Evolutionary conservation across 768 basidiomycete genomes (phyloP).

Genomic region (Rhizopogon roseolus): DNA sequence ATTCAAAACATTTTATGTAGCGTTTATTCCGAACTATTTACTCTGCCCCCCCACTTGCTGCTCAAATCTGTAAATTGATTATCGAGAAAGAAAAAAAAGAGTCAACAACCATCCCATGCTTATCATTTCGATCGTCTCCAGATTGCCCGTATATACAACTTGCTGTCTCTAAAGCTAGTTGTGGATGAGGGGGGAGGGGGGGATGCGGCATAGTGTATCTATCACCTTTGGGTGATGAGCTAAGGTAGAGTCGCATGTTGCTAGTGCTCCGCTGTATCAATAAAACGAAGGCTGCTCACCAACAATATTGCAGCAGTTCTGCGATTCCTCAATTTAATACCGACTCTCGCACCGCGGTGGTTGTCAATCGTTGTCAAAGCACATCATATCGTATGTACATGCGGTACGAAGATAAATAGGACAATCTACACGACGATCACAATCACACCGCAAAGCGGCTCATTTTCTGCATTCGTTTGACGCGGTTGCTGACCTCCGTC

Average conservation of each 20-base stretch:
- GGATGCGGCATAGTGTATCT: too few relatives aligned
- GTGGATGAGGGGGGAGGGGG: too few relatives aligned
- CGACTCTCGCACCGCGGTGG: background rate
- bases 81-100: background rate
- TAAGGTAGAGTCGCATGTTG: background rate
- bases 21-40: background rate
- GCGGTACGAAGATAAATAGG: background rate
- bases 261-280: background rate
- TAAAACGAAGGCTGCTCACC: background rate
- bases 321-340: background rate
- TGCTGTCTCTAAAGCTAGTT: background rate
- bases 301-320: background rate
- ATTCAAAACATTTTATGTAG: background rate
- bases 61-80: background rate
- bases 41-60: background rate
- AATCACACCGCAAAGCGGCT: conserved; percentile 30
- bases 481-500: conserved; percentile 54
- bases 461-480: conserved; percentile 66
- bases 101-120: background rate
- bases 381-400: conserved; percentile 1
- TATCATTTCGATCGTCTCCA: background rate
- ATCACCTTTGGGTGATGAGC: too few relatives aligned
- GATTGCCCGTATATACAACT: background rate
- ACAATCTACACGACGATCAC: background rate
- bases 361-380: background rate